These are phyloP conservation scores for Ceratobasidium sp. DNA, from an alignment of 1,284 basidiomycete genomes.

Conservation along the genomic window DNA sequence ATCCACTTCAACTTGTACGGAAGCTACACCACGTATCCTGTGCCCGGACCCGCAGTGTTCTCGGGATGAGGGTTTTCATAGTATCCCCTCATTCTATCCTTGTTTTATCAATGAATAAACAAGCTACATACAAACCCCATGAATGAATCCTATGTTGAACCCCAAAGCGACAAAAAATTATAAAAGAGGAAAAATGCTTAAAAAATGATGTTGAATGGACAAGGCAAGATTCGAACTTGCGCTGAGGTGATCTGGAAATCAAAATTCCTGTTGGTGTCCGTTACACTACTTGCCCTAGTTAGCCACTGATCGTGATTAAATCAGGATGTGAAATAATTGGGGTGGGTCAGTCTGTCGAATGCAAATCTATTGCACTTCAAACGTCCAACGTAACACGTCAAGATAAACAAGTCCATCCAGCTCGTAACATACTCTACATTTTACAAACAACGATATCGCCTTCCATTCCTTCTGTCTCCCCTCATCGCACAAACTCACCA, in stretches of 20 bases:
- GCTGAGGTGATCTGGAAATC: neutral
- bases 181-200: neutral
- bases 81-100: neutral
- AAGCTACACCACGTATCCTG: constrained; percentile 57
- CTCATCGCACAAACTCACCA: too few species aligned
- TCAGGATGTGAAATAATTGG: too few species aligned
- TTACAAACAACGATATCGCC: too few species aligned
- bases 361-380: too few species aligned
- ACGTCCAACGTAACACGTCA: too few species aligned
- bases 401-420: too few species aligned
- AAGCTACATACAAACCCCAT: neutral
- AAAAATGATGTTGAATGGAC: constrained; percentile 16
- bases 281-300: constrained; percentile 15
- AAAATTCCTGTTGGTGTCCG: neutral
- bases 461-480: too few species aligned
- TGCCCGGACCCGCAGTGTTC: constrained; percentile 57
- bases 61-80: constrained; percentile 20
- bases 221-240: constrained; percentile 21
- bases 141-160: too few species aligned
- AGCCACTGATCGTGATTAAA: too few species aligned
- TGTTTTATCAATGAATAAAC: neutral
- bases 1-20: constrained; percentile 50
- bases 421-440: too few species aligned
- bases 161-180: too few species aligned
- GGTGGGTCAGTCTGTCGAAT: too few species aligned